Percentiles rank a stretch among this genome's conserved stretches.
Evolutionary conservation across 495 filamentous ascomycete genomes (phyloP).

Genomic region (Terfezia claveryi): DNA sequence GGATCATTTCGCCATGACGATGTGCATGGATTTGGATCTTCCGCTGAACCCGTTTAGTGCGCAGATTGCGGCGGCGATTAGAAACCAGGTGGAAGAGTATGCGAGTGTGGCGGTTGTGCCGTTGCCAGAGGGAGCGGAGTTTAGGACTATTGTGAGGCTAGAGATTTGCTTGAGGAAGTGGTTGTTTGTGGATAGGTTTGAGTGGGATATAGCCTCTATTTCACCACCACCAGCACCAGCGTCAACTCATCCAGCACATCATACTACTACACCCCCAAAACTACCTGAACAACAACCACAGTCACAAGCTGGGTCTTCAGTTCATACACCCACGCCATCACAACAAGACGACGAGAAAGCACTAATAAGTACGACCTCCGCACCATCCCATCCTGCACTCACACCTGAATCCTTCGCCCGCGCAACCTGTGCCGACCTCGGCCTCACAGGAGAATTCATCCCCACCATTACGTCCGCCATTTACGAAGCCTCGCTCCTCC

Average conservation of each 20-base stretch:
- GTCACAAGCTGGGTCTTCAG: no score
- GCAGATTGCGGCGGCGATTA: slow-evolving; percentile 74
- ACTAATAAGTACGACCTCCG: neutral
- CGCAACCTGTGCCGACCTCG: slow-evolving; percentile 75
- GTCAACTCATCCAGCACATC: no score
- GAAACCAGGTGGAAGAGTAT: slow-evolving; percentile 88
- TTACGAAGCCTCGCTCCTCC: slow-evolving; percentile 76
- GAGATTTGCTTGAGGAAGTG: slow-evolving; percentile 84
- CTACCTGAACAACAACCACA: no score
- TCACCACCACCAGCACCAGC: neutral
- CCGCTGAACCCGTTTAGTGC: slow-evolving; percentile 46
- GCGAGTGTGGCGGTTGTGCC: slow-evolving; percentile 85
- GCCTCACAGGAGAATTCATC: slow-evolving; percentile 78
- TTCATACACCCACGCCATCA: no score
- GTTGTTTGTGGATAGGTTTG: slow-evolving; percentile 91
- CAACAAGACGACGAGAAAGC: no score
- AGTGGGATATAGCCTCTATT: slow-evolving; percentile 66
- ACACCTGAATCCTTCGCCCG: slow-evolving; percentile 84
- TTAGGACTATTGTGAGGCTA: slow-evolving; percentile 45
- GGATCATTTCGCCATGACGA: slow-evolving; percentile 74
- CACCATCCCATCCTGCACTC: slow-evolving; percentile 45
- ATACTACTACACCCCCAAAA: no score
- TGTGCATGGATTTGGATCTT: slow-evolving; percentile 86
- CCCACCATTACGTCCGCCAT: slow-evolving; percentile 87
- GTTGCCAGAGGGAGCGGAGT: slow-evolving; percentile 25